A percentile compares a stretch with the other conserved stretches of the same genome.
Conservation (phyloP, 2,329 filamentous ascomycete species). For the Gyromitra esculenta region DNA sequence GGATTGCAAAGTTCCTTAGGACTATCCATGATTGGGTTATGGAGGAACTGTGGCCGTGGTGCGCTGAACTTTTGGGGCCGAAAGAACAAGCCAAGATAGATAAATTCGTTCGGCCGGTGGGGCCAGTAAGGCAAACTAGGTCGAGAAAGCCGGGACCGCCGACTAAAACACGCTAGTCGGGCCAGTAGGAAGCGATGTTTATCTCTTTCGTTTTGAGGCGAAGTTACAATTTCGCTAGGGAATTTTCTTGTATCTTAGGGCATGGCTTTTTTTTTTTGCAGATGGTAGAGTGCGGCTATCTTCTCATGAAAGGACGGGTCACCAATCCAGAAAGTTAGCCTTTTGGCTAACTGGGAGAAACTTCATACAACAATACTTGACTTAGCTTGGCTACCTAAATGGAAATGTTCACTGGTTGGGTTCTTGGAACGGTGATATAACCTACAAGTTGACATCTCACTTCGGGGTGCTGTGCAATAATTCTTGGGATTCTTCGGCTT, state of each 20-base stretch:
- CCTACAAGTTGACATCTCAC: too few species aligned
- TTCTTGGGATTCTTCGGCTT: too few species aligned
- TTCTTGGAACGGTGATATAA: too few species aligned
- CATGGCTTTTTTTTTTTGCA: background rate
- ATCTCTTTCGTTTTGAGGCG: background rate
- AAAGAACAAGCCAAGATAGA: background rate
- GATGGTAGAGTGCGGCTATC: background rate
- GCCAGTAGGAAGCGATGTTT: background rate
- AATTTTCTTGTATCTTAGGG: background rate
- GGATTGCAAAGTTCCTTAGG: background rate
- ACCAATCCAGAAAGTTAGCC: too few species aligned
- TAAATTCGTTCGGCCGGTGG: background rate
- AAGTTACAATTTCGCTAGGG: background rate
- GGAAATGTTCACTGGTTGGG: too few species aligned
- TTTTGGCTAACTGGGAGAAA: too few species aligned
- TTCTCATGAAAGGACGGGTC: too few species aligned
- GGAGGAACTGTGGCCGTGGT: conserved; percentile 12
- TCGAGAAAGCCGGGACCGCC: background rate
- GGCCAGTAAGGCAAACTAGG: background rate
- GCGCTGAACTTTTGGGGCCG: background rate
- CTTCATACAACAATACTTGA: too few species aligned
- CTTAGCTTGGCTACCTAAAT: too few species aligned
- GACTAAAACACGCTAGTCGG: background rate
- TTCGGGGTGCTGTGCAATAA: too few species aligned
- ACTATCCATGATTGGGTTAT: conserved; percentile 2